Evolutionary conservation across 1,139 yeast species (phyloP), one percentile per base, ranked within the genome.

Genomic region (Yamadazyma sp.): DNA sequence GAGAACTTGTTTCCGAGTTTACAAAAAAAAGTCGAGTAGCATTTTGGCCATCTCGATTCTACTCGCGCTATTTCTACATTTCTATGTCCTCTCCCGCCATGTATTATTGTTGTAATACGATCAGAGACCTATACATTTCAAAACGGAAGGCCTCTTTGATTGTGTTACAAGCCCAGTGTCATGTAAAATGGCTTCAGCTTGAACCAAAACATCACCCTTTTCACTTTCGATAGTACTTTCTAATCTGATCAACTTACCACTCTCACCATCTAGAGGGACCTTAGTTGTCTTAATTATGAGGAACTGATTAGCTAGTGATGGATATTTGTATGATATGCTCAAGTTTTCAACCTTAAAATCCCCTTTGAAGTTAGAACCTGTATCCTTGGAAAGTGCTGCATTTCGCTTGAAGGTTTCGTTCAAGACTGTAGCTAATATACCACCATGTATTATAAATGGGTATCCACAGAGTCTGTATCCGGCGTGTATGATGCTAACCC

Each of bases 361-460:
- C 33, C 62, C 67, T 46, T 67, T 62, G 52, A 69, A 52, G 41
- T 60, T 55, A 23, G 71, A 66, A 11, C 46, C 42, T 2, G 70
- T 59, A 11, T 37, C 43, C 26, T 46, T 48, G 17, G 65, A 47
- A 52, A 78, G 61, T 6, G 76, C 70, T 0, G 84, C 82, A 39
- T 77, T 75, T 37, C 83, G 60, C 41, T 78, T 81, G 62, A 80
- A 73, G 3, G 86, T 71, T 46, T 89, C 96, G 54, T 86, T 94
- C 42, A 88, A 65, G 11, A 90, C 64, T 0, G 95, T 83, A 7
- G 95, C 95, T 27, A 90, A 61, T 30, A 90, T 78, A 0, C 97
- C 97, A 3, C 97, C 97, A 55, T 90, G 97, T 1, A 88, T 76
- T 27, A 90, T 66, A 50, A 86, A 81, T 1, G 97, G 97, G 55